Evolutionary conservation across 177 flowering plant genomes (phyloP).

Genomic region (Vitis hybrid): DNA sequence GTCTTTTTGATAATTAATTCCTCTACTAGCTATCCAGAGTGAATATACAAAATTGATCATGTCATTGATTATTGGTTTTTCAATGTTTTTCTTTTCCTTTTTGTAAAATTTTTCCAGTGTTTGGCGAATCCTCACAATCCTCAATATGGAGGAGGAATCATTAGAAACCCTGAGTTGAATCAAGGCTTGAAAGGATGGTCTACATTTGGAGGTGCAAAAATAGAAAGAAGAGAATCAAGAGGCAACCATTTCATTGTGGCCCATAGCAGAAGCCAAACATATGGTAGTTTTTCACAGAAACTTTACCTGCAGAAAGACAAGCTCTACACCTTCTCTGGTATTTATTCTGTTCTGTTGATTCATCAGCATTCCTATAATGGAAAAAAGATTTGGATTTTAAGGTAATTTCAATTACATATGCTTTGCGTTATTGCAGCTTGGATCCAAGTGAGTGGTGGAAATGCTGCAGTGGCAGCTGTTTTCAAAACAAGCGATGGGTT

Average conservation of each 20-base stretch:
- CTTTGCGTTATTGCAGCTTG: slow-evolving; percentile 33
- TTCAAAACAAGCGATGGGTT: slow-evolving; percentile 38
- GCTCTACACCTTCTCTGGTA: slow-evolving; percentile 83
- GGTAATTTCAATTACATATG: no score
- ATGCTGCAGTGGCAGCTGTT: slow-evolving; percentile 31
- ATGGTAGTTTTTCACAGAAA: slow-evolving; percentile 57
- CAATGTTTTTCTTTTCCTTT: background rate
- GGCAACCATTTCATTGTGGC: slow-evolving; percentile 63
- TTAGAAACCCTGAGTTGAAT: slow-evolving; percentile 58
- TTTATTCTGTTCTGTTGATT: no score
- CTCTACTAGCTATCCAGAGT: no score
- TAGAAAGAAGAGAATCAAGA: slow-evolving; percentile 31
- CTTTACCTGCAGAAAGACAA: slow-evolving; percentile 37
- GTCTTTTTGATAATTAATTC: no score
- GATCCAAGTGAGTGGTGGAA: slow-evolving; percentile 42
- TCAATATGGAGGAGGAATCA: slow-evolving; percentile 74
- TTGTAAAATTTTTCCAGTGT: slow-evolving; percentile 39
- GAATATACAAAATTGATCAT: no score
- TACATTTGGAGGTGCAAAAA: slow-evolving; percentile 37
- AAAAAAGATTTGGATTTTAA: no score
- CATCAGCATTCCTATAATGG: no score
- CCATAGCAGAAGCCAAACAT: slow-evolving; percentile 35
- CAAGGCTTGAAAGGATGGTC: slow-evolving; percentile 62
- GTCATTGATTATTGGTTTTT: background rate
- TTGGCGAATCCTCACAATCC: slow-evolving; percentile 55